These are phyloP conservation scores for Zalaria sp. DNA, from an alignment of 2,329 filamentous ascomycete species.

Conservation along the genomic window DNA sequence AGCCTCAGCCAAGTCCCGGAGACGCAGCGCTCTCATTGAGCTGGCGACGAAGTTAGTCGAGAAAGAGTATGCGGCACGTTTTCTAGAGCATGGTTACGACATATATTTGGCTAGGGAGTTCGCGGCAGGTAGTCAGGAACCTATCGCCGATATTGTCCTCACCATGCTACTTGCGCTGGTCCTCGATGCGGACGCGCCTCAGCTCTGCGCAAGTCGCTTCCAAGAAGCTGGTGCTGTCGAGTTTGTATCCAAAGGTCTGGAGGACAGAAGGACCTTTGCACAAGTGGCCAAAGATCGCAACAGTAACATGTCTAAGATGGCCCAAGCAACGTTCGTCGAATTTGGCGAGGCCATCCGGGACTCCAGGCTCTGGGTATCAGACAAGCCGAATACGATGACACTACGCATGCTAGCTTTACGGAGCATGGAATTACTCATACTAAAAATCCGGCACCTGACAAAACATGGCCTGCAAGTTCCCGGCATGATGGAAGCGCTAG, in stretches of 20 bases:
- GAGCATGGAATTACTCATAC: slow-evolving; percentile 19
- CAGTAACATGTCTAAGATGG: slow-evolving; percentile 54
- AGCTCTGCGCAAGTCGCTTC: slow-evolving; percentile 42
- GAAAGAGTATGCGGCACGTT: slow-evolving; percentile 51
- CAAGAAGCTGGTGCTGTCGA: slow-evolving; percentile 8
- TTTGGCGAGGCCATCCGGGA: slow-evolving; percentile 39
- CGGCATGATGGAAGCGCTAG: slow-evolving; percentile 28
- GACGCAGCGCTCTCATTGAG: slow-evolving; percentile 40
- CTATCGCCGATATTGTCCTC: slow-evolving; percentile 45
- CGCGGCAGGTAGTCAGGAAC: slow-evolving; percentile 24
- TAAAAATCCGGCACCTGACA: not conserved
- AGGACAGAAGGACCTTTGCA: slow-evolving; percentile 40
- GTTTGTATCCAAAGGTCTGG: slow-evolving; percentile 42
- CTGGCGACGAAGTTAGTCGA: slow-evolving; percentile 40
- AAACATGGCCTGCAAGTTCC: not conserved
- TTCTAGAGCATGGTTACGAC: slow-evolving; percentile 61
- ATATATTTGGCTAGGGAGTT: slow-evolving; percentile 51
- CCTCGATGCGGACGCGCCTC: slow-evolving; percentile 44
- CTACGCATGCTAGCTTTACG: slow-evolving; percentile 51
- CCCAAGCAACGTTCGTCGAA: slow-evolving; percentile 40
- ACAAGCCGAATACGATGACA: slow-evolving; percentile 37
- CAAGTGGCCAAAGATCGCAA: slow-evolving; percentile 49
- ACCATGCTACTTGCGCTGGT: slow-evolving; percentile 50
- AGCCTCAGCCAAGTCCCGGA: slow-evolving; percentile 27
- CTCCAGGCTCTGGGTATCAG: slow-evolving; percentile 42